A percentile compares a stretch with the other conserved stretches of the same genome.
Evolutionary conservation across 1,284 basidiomycete genomes (phyloP).

Genomic region (Ustilago bromivora): DNA sequence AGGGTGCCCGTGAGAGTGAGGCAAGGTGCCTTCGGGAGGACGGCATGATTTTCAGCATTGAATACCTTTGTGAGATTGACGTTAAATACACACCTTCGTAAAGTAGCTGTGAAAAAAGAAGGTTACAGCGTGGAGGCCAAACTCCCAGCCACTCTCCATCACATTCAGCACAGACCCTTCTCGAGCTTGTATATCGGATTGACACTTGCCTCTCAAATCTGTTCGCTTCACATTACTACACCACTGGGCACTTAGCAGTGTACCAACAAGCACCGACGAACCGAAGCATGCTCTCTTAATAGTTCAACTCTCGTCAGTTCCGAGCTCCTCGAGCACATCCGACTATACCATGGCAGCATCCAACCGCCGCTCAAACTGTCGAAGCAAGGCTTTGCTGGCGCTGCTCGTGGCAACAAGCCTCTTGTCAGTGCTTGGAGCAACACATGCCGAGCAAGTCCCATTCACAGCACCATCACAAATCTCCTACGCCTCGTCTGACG

Average conservation of each 20-base stretch:
- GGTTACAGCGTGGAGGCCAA: conserved; percentile 21
- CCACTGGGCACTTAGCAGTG: not conserved
- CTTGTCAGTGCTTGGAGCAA: conserved; percentile 18
- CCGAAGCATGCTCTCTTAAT: not conserved
- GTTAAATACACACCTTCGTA: too few species aligned
- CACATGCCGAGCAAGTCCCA: conserved; percentile 22
- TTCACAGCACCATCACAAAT: conserved; percentile 9
- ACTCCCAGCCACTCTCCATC: not conserved
- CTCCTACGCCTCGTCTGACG: not conserved
- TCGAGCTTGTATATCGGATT: not conserved
- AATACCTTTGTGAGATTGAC: conserved; percentile 8
- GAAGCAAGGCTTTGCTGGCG: conserved; percentile 23
- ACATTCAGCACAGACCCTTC: conserved; percentile 17
- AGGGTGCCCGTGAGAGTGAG: not conserved
- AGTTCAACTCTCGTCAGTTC: not conserved
- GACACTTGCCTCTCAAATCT: not conserved
- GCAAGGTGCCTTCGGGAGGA: not conserved
- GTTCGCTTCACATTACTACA: not conserved
- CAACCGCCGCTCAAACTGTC: conserved; percentile 9
- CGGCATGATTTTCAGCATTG: not conserved
- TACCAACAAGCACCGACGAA: not conserved
- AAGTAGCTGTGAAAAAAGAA: not conserved
- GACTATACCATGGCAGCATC: conserved; percentile 20
- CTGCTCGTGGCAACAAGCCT: conserved; percentile 27
- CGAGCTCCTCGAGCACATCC: not conserved